A percentile compares a stretch with the other conserved stretches of the same genome.
These are phyloP conservation scores for Pulicaria dysenterica DNA, from an alignment of 129 eudicot genomes.

Conservation along the genomic window DNA sequence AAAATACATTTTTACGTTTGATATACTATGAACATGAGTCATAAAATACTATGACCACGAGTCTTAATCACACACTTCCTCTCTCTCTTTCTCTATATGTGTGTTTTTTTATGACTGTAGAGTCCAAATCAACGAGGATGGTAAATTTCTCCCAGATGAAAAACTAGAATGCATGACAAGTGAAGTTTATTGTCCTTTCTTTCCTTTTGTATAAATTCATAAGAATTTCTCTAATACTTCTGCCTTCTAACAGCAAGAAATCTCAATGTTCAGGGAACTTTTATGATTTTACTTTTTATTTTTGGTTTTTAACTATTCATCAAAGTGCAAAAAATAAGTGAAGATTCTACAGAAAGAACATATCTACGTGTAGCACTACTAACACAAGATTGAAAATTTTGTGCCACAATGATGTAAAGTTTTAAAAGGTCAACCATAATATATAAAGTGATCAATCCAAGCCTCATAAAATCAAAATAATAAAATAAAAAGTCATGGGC, in stretches of 20 bases:
- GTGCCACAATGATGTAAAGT: slow-evolving; percentile 39
- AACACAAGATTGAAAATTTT: slow-evolving; percentile 24
- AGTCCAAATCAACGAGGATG: too few relatives aligned
- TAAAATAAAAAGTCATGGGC: slow-evolving; percentile 1
- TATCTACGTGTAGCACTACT: slow-evolving; percentile 25
- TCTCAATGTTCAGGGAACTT: neutral
- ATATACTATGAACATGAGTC: neutral
- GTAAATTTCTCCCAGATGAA: too few relatives aligned
- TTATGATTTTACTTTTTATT: neutral
- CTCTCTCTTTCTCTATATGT: neutral
- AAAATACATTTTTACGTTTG: neutral
- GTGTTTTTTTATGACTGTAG: too few relatives aligned
- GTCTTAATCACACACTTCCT: neutral
- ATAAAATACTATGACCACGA: neutral
- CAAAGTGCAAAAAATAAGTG: slow-evolving; percentile 21
- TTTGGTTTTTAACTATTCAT: neutral
- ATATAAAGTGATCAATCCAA: slow-evolving; percentile 29
- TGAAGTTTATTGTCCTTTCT: too few relatives aligned
- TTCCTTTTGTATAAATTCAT: neutral
- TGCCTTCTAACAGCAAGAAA: slow-evolving; percentile 9
- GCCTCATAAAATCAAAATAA: slow-evolving; percentile 9
- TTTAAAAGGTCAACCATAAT: slow-evolving; percentile 29
- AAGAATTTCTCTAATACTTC: neutral
- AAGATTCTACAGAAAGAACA: slow-evolving; percentile 26
- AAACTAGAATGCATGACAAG: too few relatives aligned